Percentiles rank a stretch among this genome's conserved stretches.
Evolutionary conservation across 352 stramenopile genomes (phyloP).

Genomic region (Phytophthora quininea): DNA sequence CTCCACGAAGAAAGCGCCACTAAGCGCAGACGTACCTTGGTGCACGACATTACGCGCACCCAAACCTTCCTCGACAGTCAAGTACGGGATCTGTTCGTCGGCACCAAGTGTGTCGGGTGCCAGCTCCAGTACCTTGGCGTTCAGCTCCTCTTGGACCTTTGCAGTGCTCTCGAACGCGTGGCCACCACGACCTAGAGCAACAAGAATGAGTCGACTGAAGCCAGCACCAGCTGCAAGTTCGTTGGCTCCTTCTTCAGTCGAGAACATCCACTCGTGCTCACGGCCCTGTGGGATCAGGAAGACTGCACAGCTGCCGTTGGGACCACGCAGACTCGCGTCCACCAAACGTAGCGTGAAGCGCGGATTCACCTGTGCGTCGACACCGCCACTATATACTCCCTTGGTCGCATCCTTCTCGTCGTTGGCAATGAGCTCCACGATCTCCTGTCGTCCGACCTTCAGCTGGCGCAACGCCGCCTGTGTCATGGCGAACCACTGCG

Average conservation of each 20-base stretch:
- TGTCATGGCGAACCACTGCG: conserved; percentile 68
- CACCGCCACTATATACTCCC: conserved; percentile 1
- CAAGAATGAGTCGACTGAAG: conserved; percentile 78
- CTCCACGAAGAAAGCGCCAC: conserved; percentile 76
- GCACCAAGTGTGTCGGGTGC: conserved; percentile 48
- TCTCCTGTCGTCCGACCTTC: conserved; percentile 54
- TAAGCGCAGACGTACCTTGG: conserved; percentile 51
- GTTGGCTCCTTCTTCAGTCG: conserved; percentile 65
- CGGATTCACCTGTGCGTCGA: conserved; percentile 41
- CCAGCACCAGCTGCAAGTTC: conserved; percentile 65
- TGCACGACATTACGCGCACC: conserved; percentile 65
- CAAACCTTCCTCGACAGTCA: conserved; percentile 74
- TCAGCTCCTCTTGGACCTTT: conserved; percentile 77
- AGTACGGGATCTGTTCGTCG: conserved; percentile 69
- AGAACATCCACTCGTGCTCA: conserved; percentile 86
- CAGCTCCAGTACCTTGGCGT: conserved; percentile 67
- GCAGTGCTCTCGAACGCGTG: conserved; percentile 70
- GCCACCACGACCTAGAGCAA: conserved; percentile 57
- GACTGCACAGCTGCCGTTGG: conserved; percentile 65
- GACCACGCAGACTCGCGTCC: conserved; percentile 49
- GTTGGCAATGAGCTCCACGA: conserved; percentile 65
- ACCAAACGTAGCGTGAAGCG: conserved; percentile 68
- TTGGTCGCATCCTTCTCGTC: conserved; percentile 31
- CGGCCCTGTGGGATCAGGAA: conserved; percentile 83
- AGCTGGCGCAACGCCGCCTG: conserved; percentile 53